Conservation (phyloP, 176 grass and related monocot genomes). For the Oryza meridionalis region DNA sequence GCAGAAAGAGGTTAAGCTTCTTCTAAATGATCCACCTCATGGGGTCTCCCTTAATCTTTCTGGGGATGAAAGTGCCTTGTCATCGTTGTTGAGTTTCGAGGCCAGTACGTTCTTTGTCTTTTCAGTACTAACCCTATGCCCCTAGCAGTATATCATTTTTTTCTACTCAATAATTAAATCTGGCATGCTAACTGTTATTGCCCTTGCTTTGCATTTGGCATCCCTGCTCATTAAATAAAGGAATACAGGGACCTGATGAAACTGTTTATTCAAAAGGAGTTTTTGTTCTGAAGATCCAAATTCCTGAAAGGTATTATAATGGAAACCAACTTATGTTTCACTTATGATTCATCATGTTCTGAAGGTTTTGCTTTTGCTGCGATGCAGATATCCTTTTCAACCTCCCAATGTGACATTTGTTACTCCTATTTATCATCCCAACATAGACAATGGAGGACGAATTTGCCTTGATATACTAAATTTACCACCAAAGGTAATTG, state of each 20-base stretch:
- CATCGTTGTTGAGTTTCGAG: slow-evolving; percentile 63
- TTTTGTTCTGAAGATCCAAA: slow-evolving; percentile 86
- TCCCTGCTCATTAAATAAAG: slow-evolving; percentile 40
- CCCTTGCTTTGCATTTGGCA: slow-evolving; percentile 19
- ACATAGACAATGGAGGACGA: slow-evolving; percentile 91
- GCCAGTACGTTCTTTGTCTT: slow-evolving; percentile 56
- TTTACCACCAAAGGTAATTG: slow-evolving; percentile 83
- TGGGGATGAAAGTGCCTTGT: slow-evolving; percentile 46
- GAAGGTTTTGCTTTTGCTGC: slow-evolving; percentile 23
- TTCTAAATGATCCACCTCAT: slow-evolving; percentile 72
- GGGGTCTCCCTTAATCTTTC: slow-evolving; percentile 78
- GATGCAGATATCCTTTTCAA: slow-evolving; percentile 89
- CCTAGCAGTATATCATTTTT: not conserved
- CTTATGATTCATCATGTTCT: slow-evolving; percentile 29
- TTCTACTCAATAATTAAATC: slow-evolving; percentile 2
- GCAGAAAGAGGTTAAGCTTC: slow-evolving; percentile 91
- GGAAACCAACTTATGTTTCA: not conserved
- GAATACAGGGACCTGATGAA: slow-evolving; percentile 68
- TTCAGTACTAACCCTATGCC: not conserved
- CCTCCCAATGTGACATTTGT: slow-evolving; percentile 85
- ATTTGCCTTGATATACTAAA: slow-evolving; percentile 98
- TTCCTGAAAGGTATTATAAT: slow-evolving; percentile 74
- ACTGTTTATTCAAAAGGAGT: slow-evolving; percentile 81
- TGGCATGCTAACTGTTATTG: slow-evolving; percentile 8
- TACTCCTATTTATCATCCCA: slow-evolving; percentile 95